These are phyloP conservation scores for Mrakia blollopis DNA, from an alignment of 768 basidiomycete species.

Conservation along the genomic window DNA sequence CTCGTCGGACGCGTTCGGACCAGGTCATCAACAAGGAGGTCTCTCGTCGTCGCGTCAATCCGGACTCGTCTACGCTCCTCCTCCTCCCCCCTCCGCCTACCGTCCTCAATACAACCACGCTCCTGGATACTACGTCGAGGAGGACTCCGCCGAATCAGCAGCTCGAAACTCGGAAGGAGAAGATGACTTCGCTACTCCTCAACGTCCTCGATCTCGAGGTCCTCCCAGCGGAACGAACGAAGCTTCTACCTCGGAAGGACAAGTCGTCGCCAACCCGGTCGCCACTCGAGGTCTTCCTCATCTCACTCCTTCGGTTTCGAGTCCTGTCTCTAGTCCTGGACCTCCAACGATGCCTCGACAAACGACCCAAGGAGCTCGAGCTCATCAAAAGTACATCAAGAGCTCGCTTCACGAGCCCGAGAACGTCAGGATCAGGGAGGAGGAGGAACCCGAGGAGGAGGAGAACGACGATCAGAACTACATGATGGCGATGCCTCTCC, in stretches of 20 bases:
- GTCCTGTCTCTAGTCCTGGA: constrained; percentile 29
- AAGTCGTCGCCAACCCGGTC: neutral
- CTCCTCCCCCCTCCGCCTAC: neutral
- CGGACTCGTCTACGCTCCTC: neutral
- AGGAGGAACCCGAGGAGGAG: constrained; percentile 15
- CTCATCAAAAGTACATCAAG: constrained; percentile 20
- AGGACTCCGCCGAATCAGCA: neutral
- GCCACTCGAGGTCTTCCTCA: constrained; percentile 22
- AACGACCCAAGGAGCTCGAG: constrained; percentile 2
- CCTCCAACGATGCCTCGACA: constrained; percentile 26
- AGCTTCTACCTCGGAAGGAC: neutral
- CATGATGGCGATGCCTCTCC: neutral
- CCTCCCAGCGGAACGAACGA: constrained; percentile 9
- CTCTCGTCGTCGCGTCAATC: neutral
- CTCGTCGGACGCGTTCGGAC: neutral
- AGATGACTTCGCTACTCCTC: constrained; percentile 31
- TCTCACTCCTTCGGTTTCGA: constrained; percentile 31
- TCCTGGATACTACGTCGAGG: neutral
- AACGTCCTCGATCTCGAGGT: constrained; percentile 29
- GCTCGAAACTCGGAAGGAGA: neutral
- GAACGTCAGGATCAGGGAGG: constrained; percentile 14
- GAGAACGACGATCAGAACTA: neutral
- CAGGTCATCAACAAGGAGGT: neutral
- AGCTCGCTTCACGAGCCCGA: constrained; percentile 25
- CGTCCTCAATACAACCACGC: neutral